phyloP scores from a whole-genome alignment of 140 eudicot species.

The Stevia rebaudiana region DNA sequence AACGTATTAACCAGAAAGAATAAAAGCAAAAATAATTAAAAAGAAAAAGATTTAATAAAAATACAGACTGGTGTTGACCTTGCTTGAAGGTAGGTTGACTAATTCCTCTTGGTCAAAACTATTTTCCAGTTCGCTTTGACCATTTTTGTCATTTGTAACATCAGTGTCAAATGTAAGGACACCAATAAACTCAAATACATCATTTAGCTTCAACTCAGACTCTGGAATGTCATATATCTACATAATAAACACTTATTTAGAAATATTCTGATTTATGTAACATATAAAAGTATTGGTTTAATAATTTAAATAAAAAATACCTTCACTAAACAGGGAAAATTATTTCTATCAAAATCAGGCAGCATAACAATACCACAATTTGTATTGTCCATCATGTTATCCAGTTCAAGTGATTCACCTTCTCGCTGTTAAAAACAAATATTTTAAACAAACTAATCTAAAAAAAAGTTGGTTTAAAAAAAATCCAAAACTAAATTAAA shows the following conservation, averaged over 20 bases:
- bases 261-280: not conserved
- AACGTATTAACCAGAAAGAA: not conserved
- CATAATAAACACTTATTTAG: not conserved
- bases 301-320: slow-evolving; percentile 14
- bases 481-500: not conserved
- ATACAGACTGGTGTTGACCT: slow-evolving; percentile 36
- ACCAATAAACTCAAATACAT: slow-evolving; percentile 92
- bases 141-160: slow-evolving; percentile 34
- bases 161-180: slow-evolving; percentile 71
- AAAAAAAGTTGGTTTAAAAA: not conserved
- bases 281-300: not conserved
- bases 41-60: not conserved
- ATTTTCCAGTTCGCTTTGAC: slow-evolving; percentile 31
- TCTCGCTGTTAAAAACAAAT: slow-evolving; percentile 38
- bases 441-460: not conserved
- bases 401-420: slow-evolving; percentile 29
- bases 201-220: slow-evolving; percentile 79
- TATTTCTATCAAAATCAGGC: slow-evolving; percentile 40
- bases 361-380: slow-evolving; percentile 20
- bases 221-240: slow-evolving; percentile 86
- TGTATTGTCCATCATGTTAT: slow-evolving; percentile 21
- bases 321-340: slow-evolving; percentile 81
- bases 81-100: slow-evolving; percentile 52
- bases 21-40: not conserved
- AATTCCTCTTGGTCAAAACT: slow-evolving; percentile 48